Evolutionary conservation across 805 yeast species (phyloP).

Genomic region (Saccharomycopsis malanga): DNA sequence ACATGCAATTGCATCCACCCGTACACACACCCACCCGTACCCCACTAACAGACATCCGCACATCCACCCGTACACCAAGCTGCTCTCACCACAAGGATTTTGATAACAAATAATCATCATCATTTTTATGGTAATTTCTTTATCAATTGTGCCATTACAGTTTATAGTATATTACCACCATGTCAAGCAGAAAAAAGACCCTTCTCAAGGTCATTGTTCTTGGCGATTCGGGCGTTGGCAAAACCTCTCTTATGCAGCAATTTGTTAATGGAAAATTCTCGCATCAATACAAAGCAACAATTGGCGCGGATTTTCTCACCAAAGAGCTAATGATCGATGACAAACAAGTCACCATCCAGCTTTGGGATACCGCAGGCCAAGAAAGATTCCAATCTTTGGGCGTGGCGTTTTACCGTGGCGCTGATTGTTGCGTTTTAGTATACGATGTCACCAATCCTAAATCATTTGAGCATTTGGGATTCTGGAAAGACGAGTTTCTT

Average conservation of each 20-base stretch:
- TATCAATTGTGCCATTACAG: not conserved
- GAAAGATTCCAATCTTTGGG: slow-evolving; percentile 95
- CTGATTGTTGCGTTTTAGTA: slow-evolving; percentile 94
- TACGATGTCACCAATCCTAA: slow-evolving; percentile 94
- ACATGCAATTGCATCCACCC: too few relatives aligned
- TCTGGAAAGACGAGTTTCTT: slow-evolving; percentile 94
- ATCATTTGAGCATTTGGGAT: slow-evolving; percentile 79
- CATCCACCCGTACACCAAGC: too few relatives aligned
- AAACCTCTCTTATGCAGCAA: slow-evolving; percentile 95
- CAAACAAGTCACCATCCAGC: slow-evolving; percentile 51
- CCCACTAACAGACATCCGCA: too few relatives aligned
- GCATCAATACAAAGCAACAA: slow-evolving; percentile 94
- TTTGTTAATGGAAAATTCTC: slow-evolving; percentile 91
- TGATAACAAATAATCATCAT: too few relatives aligned
- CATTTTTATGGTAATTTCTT: too few relatives aligned
- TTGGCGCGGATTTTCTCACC: slow-evolving; percentile 94
- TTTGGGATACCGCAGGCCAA: slow-evolving; percentile 99
- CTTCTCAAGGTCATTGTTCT: slow-evolving; percentile 80
- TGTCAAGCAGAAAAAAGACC: slow-evolving; percentile 56
- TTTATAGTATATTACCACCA: slow-evolving; percentile 6
- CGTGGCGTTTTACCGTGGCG: slow-evolving; percentile 95
- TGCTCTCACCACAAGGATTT: too few relatives aligned
- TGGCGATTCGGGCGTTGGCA: slow-evolving; percentile 97
- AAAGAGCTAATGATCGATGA: slow-evolving; percentile 85
- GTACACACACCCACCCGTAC: too few relatives aligned